Evolutionary conservation across 257 asterid species (phyloP).

Genomic region (Asclepias syriaca): DNA sequence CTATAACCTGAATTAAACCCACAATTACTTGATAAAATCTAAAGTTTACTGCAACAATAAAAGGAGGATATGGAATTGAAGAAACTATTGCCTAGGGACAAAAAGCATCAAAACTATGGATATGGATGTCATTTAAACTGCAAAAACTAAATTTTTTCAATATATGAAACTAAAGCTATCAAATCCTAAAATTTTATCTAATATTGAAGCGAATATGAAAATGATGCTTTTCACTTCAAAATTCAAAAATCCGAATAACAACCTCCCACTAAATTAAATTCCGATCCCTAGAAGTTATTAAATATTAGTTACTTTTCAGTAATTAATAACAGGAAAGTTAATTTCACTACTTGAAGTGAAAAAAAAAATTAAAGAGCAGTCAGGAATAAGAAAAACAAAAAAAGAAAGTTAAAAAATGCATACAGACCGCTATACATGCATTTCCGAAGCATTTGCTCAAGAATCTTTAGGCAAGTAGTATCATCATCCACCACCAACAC

Average conservation of each 20-base stretch:
- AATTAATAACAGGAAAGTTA: background rate
- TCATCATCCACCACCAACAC: constrained; percentile 79
- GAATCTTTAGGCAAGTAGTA: constrained; percentile 49
- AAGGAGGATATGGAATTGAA: background rate
- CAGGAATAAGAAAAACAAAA: background rate
- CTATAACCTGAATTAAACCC: background rate
- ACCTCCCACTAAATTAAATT: background rate
- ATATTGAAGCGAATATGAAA: background rate
- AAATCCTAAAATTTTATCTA: background rate
- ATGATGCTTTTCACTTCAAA: background rate
- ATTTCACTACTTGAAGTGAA: no score
- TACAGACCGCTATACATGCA: constrained; percentile 60
- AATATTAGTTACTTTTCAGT: background rate
- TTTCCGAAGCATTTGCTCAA: constrained; percentile 72
- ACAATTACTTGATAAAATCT: background rate
- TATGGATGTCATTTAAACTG: background rate
- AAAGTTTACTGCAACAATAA: background rate
- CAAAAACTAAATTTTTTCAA: background rate
- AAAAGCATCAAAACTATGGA: background rate
- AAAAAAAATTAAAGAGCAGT: background rate
- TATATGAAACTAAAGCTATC: background rate
- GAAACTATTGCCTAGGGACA: background rate
- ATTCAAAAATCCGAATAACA: no score
- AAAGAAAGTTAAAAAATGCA: background rate
- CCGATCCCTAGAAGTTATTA: background rate